Percentiles rank a stretch among this genome's conserved stretches.
Conservation (phyloP, 176 grass and related monocot genomes). For the Oryza meridionalis region DNA sequence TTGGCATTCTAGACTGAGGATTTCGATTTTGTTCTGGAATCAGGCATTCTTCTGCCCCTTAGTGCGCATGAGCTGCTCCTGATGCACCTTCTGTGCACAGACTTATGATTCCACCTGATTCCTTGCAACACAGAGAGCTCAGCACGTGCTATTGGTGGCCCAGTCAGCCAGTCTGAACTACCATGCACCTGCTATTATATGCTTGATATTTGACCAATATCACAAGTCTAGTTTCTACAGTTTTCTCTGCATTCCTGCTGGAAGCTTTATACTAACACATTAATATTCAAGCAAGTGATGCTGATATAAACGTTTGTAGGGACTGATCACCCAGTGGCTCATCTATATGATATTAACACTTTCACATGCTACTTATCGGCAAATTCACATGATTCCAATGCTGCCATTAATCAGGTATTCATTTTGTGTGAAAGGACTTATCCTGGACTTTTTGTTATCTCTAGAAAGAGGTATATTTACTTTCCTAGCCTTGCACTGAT, state of each 20-base stretch:
- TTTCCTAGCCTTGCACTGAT: conserved; percentile 16
- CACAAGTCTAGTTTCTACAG: neutral
- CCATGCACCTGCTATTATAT: neutral
- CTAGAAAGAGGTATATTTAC: conserved; percentile 13
- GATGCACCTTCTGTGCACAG: neutral
- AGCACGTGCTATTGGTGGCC: neutral
- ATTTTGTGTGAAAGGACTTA: conserved; percentile 17
- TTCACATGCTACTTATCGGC: conserved; percentile 90
- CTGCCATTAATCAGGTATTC: conserved; percentile 89
- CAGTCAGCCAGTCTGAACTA: neutral
- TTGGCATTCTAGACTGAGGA: neutral
- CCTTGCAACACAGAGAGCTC: neutral
- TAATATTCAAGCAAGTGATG: conserved; percentile 18
- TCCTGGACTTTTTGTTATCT: conserved; percentile 15
- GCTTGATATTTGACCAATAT: conserved; percentile 13
- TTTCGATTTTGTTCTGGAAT: conserved; percentile 23
- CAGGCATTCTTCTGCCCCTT: neutral
- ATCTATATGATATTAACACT: conserved; percentile 97
- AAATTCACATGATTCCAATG: conserved; percentile 65
- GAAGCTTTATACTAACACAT: neutral
- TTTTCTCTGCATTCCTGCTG: neutral
- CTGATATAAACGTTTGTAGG: conserved; percentile 59
- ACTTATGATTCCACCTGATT: neutral
- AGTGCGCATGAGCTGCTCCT: neutral
- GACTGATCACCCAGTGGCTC: conserved; percentile 89